Percentiles rank a stretch among this genome's conserved stretches.
phyloP scores from a whole-genome alignment of 768 basidiomycete species.

The Cystobasidiopsis lactophilus region DNA sequence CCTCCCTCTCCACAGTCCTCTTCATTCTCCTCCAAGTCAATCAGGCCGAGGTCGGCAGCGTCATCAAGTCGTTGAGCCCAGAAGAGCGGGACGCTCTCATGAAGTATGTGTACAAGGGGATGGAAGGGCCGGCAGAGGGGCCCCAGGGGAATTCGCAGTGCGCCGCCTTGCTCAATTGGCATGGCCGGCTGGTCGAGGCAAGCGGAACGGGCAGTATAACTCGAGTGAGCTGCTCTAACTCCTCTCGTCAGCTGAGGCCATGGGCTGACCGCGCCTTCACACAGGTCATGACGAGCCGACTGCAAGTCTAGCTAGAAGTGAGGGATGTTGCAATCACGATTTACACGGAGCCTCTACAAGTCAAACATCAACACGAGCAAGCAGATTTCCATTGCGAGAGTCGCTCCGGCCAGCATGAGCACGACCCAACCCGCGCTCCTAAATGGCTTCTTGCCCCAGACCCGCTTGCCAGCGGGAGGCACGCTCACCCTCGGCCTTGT shows the following conservation, averaged over 20 bases:
- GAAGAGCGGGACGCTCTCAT: conserved; percentile 51
- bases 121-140: conserved; percentile 28
- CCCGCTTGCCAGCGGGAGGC: conserved; percentile 2
- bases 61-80: conserved; percentile 40
- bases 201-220: conserved; percentile 77
- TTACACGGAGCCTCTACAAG: not conserved
- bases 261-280: not conserved
- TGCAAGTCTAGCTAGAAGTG: not conserved
- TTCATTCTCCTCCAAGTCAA: conserved; percentile 86
- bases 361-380: conserved; percentile 4
- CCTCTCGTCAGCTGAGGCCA: not conserved
- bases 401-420: not conserved
- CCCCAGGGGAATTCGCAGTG: conserved; percentile 28
- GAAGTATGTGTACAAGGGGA: conserved; percentile 97
- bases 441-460: conserved; percentile 3
- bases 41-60: conserved; percentile 52
- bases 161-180: conserved; percentile 61
- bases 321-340: not conserved
- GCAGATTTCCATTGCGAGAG: conserved; percentile 6
- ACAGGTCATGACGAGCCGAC: not conserved
- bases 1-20: conserved; percentile 58
- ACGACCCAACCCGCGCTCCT: conserved; percentile 6
- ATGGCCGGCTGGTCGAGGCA: conserved; percentile 70
- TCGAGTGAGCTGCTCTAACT: not conserved
- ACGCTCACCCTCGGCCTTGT: not conserved